phyloP scores from a whole-genome alignment of 2,329 filamentous ascomycete genomes.

The Hypoxylon sp. region DNA sequence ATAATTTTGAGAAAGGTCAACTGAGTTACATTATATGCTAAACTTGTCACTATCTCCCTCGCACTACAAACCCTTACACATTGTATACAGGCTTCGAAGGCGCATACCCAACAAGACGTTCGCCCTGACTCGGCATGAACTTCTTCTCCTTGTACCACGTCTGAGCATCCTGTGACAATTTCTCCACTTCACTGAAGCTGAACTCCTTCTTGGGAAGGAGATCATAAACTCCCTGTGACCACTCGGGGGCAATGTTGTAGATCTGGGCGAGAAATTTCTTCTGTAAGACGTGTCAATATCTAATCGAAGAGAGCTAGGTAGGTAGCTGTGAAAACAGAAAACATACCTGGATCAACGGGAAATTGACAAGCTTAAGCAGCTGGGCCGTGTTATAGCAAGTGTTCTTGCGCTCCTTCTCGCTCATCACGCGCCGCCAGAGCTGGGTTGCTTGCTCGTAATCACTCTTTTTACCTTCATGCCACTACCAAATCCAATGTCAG shows the following conservation, averaged over 20 bases:
- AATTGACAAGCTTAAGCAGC: conserved; percentile 59
- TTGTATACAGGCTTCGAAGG: conserved; percentile 24
- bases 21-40: no score
- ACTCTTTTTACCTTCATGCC: conserved; percentile 65
- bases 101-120: conserved; percentile 28
- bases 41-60: neutral
- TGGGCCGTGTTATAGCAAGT: conserved; percentile 64
- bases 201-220: conserved; percentile 36
- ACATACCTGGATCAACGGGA: conserved; percentile 58
- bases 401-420: conserved; percentile 57
- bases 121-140: conserved; percentile 30
- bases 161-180: conserved; percentile 29
- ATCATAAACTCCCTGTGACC: conserved; percentile 31
- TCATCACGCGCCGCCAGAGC: conserved; percentile 65
- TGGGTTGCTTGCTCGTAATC: conserved; percentile 66
- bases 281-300: conserved; percentile 12
- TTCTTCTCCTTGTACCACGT: conserved; percentile 41
- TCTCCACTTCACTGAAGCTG: conserved; percentile 33
- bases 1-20: no score
- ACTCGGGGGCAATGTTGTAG: conserved; percentile 47
- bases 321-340: no score
- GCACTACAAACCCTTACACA: neutral
- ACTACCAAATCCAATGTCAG: conserved; percentile 42
- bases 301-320: neutral
- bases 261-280: conserved; percentile 66